A percentile compares a stretch with the other conserved stretches of the same genome.
These are phyloP conservation scores for Jimgerdemannia lactiflua DNA, from an alignment of 192 early-diverging fungal species.

Conservation along the genomic window DNA sequence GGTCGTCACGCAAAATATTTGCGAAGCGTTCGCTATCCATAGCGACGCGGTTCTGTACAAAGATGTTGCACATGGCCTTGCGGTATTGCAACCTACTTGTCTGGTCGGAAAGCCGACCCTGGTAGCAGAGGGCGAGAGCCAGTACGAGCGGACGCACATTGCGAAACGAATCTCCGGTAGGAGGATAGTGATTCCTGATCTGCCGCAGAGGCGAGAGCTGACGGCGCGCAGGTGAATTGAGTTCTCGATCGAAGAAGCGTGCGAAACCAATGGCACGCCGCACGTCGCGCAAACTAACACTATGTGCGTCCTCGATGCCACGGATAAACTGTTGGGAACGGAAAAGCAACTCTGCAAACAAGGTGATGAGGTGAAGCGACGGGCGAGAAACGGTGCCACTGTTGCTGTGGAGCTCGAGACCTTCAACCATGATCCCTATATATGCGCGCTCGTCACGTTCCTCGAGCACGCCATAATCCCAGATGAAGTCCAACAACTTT, in stretches of 20 bases:
- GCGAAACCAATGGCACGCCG: constrained; percentile 7
- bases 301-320: constrained; percentile 8
- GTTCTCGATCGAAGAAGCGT: constrained; percentile 6
- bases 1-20: constrained; percentile 6
- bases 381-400: neutral
- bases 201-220: neutral
- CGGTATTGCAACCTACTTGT: constrained; percentile 6
- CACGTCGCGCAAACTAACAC: constrained; percentile 20
- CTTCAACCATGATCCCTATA: constrained; percentile 9
- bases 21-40: neutral
- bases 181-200: neutral
- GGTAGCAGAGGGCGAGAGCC: constrained; percentile 16
- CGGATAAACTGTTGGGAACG: constrained; percentile 15
- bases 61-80: constrained; percentile 5
- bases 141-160: constrained; percentile 1
- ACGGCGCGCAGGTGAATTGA: neutral
- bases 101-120: constrained; percentile 11
- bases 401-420: neutral
- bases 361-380: neutral
- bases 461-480: constrained; percentile 16
- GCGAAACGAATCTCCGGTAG: neutral
- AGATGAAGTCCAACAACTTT: constrained; percentile 15
- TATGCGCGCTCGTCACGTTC: constrained; percentile 3
- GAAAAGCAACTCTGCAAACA: constrained; percentile 13
- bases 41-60: neutral